Evolutionary conservation across 2,329 filamentous ascomycete genomes (phyloP), one percentile per base, ranked within the genome.

Genomic region (Endothia cerciana): DNA sequence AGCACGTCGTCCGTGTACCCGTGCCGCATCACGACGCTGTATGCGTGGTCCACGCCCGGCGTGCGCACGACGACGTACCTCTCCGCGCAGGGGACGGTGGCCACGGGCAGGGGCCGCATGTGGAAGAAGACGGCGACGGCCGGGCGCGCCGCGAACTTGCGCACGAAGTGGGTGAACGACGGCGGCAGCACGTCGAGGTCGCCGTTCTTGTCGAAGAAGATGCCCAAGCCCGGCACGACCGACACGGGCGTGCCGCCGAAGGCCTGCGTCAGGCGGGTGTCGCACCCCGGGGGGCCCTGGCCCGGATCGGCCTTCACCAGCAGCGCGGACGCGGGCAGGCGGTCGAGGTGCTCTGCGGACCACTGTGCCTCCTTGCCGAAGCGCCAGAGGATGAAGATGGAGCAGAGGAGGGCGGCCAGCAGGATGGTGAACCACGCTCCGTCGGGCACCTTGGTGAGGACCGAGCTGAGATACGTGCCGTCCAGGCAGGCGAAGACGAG

Each of bases 291-390:
- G n/a, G n/a, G 22, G 28, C 49, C 17, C n/a, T 28, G 5, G 4
- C 17, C 3, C 0, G n/a, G 22, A 22, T 45, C 65, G 66, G 61
- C 68, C 57, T 72, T 58, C 22, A 78, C 43, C 15, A 62, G 70
- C 3, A 83, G 76, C 17, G 80, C 71, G 61, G 78, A 82, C 4
- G 82, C 81, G 53, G 81, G 80, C 64, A 88, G 80, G 4, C 83
- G 82, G 70, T 92, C 89, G 64, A 83, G 80, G 0, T 83, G 82
- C 77, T 94, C 91, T 2, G 90, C 87, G 7, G 77, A 78, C 91
- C 91, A 94, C 73, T 94, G 91, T 67, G 87, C 84, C 73, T 93
- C 90, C 74, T 94, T 93, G 19, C 91, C 91, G 71, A 88, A 94
- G 40, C 91, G 85, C 91, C 91, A 94, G 13, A 93, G 82, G 2